These are phyloP conservation scores for Gossypium armourianum DNA, from an alignment of 441 rosid genomes.

Conservation along the genomic window DNA sequence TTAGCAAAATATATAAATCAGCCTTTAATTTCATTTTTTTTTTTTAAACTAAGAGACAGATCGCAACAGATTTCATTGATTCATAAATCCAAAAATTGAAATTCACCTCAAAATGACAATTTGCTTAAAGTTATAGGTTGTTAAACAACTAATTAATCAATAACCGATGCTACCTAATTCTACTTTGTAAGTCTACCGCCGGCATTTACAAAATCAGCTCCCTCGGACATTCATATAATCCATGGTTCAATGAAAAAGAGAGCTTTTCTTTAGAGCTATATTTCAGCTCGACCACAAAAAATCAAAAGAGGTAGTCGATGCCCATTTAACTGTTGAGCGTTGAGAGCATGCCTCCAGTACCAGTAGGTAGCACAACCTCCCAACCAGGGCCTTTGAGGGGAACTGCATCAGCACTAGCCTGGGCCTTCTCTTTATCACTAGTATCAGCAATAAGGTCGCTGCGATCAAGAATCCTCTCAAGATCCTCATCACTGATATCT, in stretches of 20 bases:
- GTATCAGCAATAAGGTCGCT: conserved; percentile 44
- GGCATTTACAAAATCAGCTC: conserved; percentile 4
- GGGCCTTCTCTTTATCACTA: conserved; percentile 19
- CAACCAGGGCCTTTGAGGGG: conserved; percentile 92
- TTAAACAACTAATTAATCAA: neutral
- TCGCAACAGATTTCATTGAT: neutral
- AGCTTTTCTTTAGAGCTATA: neutral
- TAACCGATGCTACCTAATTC: neutral
- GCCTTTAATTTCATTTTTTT: too few relatives aligned
- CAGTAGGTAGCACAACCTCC: conserved; percentile 79
- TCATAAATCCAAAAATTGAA: neutral
- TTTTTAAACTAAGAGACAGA: too few relatives aligned
- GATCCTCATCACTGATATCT: conserved; percentile 66
- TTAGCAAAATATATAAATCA: too few relatives aligned
- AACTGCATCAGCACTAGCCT: conserved; percentile 20
- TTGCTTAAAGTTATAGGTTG: neutral
- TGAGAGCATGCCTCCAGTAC: conserved; percentile 66
- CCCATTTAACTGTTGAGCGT: conserved; percentile 51
- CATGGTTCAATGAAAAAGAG: neutral
- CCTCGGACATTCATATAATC: neutral
- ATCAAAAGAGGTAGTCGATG: neutral
- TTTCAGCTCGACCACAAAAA: neutral
- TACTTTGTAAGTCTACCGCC: neutral
- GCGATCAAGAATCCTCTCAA: conserved; percentile 60
- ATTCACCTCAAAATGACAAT: neutral